These are phyloP conservation scores for Apiospora koreana DNA, from an alignment of 2,329 filamentous ascomycete genomes.

Conservation along the genomic window DNA sequence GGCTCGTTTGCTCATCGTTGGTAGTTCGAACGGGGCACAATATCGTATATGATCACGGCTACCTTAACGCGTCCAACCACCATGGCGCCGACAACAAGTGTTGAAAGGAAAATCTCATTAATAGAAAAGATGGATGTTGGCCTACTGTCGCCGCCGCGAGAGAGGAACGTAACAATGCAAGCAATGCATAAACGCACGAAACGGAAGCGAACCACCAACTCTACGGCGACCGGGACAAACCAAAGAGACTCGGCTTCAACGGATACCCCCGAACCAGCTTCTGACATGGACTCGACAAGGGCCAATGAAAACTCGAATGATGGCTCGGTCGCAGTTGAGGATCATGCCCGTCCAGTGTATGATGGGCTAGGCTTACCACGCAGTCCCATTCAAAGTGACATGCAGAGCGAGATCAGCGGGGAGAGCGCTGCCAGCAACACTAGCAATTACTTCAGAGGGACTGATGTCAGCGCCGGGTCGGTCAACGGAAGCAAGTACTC, in stretches of 20 bases:
- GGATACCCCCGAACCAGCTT: conserved; percentile 40
- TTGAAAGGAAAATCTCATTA: conserved; percentile 78
- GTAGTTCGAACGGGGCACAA: conserved; percentile 92
- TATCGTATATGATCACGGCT: conserved; percentile 87
- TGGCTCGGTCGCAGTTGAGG: conserved; percentile 42
- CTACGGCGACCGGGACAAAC: conserved; percentile 43
- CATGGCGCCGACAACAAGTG: conserved; percentile 77
- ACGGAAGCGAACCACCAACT: conserved; percentile 58
- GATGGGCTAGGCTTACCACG: conserved; percentile 38
- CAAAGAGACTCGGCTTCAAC: conserved; percentile 35
- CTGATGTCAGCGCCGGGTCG: conserved; percentile 49
- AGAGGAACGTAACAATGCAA: conserved; percentile 83
- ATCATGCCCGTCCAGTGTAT: conserved; percentile 31
- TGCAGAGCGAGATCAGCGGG: conserved; percentile 69
- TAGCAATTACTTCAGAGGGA: conserved; percentile 55
- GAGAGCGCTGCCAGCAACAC: conserved; percentile 70
- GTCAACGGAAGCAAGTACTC: conserved; percentile 50
- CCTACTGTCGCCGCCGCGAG: conserved; percentile 69
- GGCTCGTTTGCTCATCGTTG: conserved; percentile 1
- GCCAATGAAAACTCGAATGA: conserved; percentile 40
- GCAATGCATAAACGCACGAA: conserved; percentile 74
- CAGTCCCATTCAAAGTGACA: conserved; percentile 51
- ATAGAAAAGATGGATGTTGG: conserved; percentile 86
- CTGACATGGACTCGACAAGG: conserved; percentile 39
- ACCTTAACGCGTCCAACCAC: conserved; percentile 87